These are phyloP conservation scores for Pachysandra terminalis DNA, from an alignment of 164 flowering plant species.

Conservation along the genomic window DNA sequence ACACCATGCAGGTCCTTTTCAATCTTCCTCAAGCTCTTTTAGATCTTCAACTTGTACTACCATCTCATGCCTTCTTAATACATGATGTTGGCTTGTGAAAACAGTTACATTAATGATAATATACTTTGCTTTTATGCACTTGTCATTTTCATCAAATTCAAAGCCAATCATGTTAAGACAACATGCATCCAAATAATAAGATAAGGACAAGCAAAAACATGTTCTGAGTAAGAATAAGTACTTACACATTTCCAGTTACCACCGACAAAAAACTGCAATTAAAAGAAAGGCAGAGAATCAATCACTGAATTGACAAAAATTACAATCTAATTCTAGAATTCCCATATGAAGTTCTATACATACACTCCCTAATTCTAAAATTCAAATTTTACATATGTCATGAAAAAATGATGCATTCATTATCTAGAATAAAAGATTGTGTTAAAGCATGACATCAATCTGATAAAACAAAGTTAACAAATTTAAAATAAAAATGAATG, in stretches of 20 bases:
- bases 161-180: background rate
- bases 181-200: background rate
- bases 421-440: background rate
- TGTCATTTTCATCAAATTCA: too few relatives aligned
- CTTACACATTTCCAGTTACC: slow-evolving; percentile 99
- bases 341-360: background rate
- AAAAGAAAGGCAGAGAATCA: slow-evolving; percentile 17
- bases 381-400: background rate
- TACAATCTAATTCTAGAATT: background rate
- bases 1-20: too few relatives aligned
- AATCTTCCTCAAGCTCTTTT: too few relatives aligned
- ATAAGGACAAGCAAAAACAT: background rate
- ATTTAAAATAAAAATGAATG: background rate
- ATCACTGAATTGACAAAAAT: slow-evolving; percentile 1
- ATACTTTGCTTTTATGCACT: too few relatives aligned
- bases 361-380: background rate
- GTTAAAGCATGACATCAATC: background rate
- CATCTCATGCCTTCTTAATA: too few relatives aligned
- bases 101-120: too few relatives aligned
- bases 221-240: slow-evolving; percentile 4
- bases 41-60: too few relatives aligned
- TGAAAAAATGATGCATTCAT: background rate
- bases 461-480: background rate
- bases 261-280: slow-evolving; percentile 95
- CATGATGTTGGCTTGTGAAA: too few relatives aligned